phyloP scores from a whole-genome alignment of 345 rosid species.

The Eucalyptus marginata region DNA sequence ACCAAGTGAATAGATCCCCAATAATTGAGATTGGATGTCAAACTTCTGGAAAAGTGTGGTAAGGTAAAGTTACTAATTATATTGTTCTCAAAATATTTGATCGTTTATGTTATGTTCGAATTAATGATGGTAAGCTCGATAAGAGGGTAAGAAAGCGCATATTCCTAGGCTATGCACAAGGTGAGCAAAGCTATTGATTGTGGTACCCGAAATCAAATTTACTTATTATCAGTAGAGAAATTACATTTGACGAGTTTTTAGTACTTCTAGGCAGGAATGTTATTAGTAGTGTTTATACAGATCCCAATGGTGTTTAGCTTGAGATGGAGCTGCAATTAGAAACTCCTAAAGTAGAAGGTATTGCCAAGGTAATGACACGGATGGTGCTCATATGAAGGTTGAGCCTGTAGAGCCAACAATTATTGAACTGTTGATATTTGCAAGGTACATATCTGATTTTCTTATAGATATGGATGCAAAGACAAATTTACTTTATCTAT shows the following conservation, averaged over 20 bases:
- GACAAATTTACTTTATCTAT: neutral
- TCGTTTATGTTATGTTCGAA: no score
- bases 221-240: neutral
- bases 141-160: neutral
- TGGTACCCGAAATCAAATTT: neutral
- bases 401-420: neutral
- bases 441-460: no score
- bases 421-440: no score
- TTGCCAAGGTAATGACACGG: no score
- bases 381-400: neutral
- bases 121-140: neutral
- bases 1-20: neutral
- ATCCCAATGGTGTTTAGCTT: neutral
- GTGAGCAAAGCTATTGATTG: neutral
- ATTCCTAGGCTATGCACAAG: neutral
- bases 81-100: no score
- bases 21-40: neutral
- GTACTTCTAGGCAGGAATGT: neutral
- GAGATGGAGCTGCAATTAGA: neutral
- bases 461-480: neutral
- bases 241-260: neutral
- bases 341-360: neutral
- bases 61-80: neutral
- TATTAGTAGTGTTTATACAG: no score
- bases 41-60: neutral